Conservation (phyloP, 768 basidiomycete species). For the Trichaptum fuscoviolaceum region DNA sequence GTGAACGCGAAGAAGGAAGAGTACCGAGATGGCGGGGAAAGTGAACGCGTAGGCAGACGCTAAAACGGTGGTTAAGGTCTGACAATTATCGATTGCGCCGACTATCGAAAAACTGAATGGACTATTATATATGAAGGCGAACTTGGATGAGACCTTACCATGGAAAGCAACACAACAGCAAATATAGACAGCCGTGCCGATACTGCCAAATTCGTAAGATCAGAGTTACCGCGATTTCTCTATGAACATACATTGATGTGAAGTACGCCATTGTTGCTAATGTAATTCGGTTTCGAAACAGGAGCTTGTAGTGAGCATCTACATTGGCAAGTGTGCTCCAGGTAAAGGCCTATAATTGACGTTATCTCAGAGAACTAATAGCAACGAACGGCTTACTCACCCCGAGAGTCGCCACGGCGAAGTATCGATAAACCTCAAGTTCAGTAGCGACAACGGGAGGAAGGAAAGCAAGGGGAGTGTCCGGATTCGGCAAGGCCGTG, state of each 20-base stretch:
- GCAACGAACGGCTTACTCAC: conserved; percentile 12
- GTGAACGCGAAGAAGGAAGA: conserved; percentile 34
- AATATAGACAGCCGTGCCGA: not conserved
- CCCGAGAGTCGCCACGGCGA: conserved; percentile 23
- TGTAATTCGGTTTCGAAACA: conserved; percentile 14
- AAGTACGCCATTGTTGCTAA: conserved; percentile 21
- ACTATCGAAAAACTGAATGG: conserved; percentile 18
- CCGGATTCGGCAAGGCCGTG: conserved; percentile 21
- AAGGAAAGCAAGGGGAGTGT: conserved; percentile 28
- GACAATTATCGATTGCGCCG: not conserved
- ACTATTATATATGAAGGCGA: not conserved
- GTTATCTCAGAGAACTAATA: not conserved
- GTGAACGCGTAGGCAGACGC: not conserved
- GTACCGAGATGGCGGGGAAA: conserved; percentile 24
- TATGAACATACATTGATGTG: conserved; percentile 17
- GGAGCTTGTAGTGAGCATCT: conserved; percentile 23
- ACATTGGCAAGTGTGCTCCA: conserved; percentile 29
- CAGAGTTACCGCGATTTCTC: conserved; percentile 10
- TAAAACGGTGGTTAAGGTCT: not conserved
- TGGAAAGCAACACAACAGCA: conserved; percentile 5
- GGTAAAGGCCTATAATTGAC: conserved; percentile 14
- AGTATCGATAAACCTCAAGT: conserved; percentile 23
- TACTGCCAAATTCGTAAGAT: not conserved
- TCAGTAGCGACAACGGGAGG: conserved; percentile 23
- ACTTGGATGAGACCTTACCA: no score